These are phyloP conservation scores for Xylaria sp. DNA, from an alignment of 2,329 filamentous ascomycete genomes.

Conservation along the genomic window DNA sequence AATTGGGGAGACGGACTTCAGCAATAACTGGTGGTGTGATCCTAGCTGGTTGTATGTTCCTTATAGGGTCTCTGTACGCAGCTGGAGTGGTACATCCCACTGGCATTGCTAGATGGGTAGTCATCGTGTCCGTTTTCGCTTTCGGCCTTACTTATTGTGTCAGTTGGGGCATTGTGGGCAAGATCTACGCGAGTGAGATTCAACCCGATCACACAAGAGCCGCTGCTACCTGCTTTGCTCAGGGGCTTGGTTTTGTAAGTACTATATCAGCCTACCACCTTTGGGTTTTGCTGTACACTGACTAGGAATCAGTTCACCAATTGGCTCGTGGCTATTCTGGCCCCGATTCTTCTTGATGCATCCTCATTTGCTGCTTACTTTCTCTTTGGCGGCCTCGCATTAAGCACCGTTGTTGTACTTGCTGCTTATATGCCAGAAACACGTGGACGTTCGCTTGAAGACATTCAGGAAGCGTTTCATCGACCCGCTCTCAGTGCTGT, in stretches of 20 bases:
- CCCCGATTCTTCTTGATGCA: slow-evolving; percentile 55
- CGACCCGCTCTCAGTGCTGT: slow-evolving; percentile 34
- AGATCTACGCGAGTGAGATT: slow-evolving; percentile 69
- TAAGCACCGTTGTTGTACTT: slow-evolving; percentile 54
- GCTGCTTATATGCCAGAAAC: slow-evolving; percentile 63
- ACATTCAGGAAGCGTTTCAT: slow-evolving; percentile 61
- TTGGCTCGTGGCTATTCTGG: slow-evolving; percentile 57
- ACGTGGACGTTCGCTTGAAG: slow-evolving; percentile 59
- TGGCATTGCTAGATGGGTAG: slow-evolving; percentile 60
- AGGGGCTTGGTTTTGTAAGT: slow-evolving; percentile 46
- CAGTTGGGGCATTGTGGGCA: slow-evolving; percentile 66
- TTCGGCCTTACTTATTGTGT: slow-evolving; percentile 60
- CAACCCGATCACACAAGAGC: slow-evolving; percentile 66
- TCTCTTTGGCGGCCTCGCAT: slow-evolving; percentile 56
- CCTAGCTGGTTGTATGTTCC: slow-evolving; percentile 62
- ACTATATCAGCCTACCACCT: background rate
- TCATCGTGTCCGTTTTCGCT: slow-evolving; percentile 61
- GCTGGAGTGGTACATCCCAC: slow-evolving; percentile 54
- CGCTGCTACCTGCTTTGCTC: slow-evolving; percentile 63
- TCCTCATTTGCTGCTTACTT: slow-evolving; percentile 59
- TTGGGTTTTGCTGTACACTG: background rate
- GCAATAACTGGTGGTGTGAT: slow-evolving; percentile 64
- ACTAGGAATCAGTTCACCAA: slow-evolving; percentile 40
- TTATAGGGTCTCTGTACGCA: slow-evolving; percentile 66
- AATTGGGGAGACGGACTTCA: slow-evolving; percentile 66